Evolutionary conservation across 2,329 filamentous ascomycete species (phyloP), one percentile per base, ranked within the genome.

Genomic region (Fusarium oxysporum): DNA sequence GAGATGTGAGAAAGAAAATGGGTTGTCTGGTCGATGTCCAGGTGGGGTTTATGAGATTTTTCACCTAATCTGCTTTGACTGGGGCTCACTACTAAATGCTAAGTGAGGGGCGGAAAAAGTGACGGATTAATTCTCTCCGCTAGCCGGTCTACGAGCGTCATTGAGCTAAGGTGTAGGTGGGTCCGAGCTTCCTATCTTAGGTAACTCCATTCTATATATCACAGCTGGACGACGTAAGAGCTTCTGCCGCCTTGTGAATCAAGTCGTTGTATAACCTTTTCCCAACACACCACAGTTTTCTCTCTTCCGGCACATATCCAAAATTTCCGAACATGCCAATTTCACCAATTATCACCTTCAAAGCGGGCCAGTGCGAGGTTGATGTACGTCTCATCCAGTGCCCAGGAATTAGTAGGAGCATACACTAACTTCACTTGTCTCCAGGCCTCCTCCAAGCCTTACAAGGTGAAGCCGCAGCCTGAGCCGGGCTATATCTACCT

Each of bases 401-500:
- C 41, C 45, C 48, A 28, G 63, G 54, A 55, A 51, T 44, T 47
- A 61, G 62, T 51, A 62, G 63, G 30, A 56, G 64, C 62, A 60
- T 59, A 28, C 64, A 69, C 63, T 76, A 54, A 76, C 66, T 73
- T 72, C 61, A 68, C 56, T 65, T 60, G 28, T 81, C 82, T 67
- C 73, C 56, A 83, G 82, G 76, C 78, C 66, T 88, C 86, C 60
- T 85, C 84, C 74, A 88, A 87, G 78, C 91, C 92, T 56, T 88
- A 87, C 81, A 94, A 92, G 82, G 91, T 97, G 79, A 93, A 90
- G 80, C 90, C 94, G 41, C 87, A 90, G 75, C 85, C 90, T 33
- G 92, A 91, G 13, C 91, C 91, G 9, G 96, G 96, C 76, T 98
- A 97, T 83, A 90, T 98, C 80, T 98, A 97, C 82, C 91, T 98